Evolutionary conservation across 345 rosid species (phyloP).

Genomic region (Bruguiera parviflora): DNA sequence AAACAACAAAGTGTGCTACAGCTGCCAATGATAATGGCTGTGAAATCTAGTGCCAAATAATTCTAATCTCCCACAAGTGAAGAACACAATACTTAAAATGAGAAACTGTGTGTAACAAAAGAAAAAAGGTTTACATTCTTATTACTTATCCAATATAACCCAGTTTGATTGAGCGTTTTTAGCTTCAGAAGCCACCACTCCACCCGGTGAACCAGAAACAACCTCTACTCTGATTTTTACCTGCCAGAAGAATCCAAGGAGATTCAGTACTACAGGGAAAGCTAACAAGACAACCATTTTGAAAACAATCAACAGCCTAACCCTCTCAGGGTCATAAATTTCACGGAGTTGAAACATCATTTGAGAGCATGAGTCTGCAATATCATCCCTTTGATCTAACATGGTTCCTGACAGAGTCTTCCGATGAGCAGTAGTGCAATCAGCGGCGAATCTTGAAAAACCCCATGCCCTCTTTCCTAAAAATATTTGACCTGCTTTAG

Average conservation of each 20-base stretch:
- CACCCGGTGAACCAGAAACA: conserved; percentile 77
- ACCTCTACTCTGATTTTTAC: conserved; percentile 80
- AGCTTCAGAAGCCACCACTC: conserved; percentile 85
- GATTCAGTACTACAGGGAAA: conserved; percentile 6
- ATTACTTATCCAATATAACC: conserved; percentile 94
- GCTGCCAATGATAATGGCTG: background rate
- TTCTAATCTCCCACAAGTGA: background rate
- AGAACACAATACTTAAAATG: conserved; percentile 3
- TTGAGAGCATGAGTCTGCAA: conserved; percentile 81
- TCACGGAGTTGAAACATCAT: conserved; percentile 91
- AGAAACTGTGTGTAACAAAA: conserved; percentile 7
- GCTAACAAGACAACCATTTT: conserved; percentile 1
- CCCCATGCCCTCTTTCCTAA: conserved; percentile 79
- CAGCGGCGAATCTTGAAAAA: conserved; percentile 78
- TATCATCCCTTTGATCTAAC: conserved; percentile 63
- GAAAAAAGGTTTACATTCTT: conserved; percentile 12
- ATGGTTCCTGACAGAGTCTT: conserved; percentile 54
- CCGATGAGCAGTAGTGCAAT: conserved; percentile 72
- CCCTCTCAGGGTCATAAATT: conserved; percentile 94
- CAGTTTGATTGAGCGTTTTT: conserved; percentile 70
- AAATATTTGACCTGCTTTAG: conserved; percentile 5
- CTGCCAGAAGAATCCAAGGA: conserved; percentile 32
- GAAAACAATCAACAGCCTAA: conserved; percentile 9
- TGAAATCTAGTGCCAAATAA: background rate
- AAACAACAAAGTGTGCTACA: background rate